Evolutionary conservation across 2,329 filamentous ascomycete genomes (phyloP).

Genomic region (Talaromyces albobiverticillius): DNA sequence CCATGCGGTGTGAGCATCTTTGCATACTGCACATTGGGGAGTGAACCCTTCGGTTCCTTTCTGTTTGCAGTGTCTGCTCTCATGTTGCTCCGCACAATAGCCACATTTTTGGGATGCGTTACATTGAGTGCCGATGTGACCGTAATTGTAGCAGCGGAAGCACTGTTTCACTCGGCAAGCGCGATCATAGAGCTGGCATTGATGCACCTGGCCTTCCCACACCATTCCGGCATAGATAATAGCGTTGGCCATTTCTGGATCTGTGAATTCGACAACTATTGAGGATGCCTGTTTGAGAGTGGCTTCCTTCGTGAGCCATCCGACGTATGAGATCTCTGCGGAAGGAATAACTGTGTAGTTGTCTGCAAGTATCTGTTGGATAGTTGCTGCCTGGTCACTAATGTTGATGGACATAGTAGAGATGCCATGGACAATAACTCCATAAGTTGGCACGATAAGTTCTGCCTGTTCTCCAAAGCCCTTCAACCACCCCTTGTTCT

Average conservation of each 20-base stretch:
- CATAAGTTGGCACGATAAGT: conserved; percentile 19
- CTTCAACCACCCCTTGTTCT: conserved; percentile 15
- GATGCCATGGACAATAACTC: conserved; percentile 26
- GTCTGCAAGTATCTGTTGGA: conserved; percentile 24
- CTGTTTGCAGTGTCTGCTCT: conserved; percentile 21
- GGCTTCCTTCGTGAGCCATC: conserved; percentile 22
- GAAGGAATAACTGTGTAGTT: conserved; percentile 23
- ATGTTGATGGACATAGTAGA: conserved; percentile 26
- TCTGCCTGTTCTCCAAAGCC: conserved; percentile 18
- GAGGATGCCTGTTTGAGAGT: conserved; percentile 21
- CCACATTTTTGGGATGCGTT: conserved; percentile 21
- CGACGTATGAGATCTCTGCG: conserved; percentile 24
- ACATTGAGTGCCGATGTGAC: conserved; percentile 24
- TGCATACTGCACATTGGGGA: conserved; percentile 22
- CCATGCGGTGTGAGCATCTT: conserved; percentile 24
- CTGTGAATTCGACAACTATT: conserved; percentile 26
- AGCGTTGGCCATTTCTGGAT: conserved; percentile 23
- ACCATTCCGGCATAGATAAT: conserved; percentile 24
- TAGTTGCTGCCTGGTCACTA: conserved; percentile 23
- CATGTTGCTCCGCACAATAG: conserved; percentile 24
- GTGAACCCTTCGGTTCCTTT: conserved; percentile 18
- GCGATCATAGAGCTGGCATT: conserved; percentile 24
- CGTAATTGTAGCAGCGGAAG: conserved; percentile 24
- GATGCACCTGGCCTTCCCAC: conserved; percentile 20
- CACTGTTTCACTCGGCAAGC: conserved; percentile 27